These are phyloP conservation scores for Wickerhamomyces chaumierensis DNA, from an alignment of 805 yeast genomes.

Conservation along the genomic window DNA sequence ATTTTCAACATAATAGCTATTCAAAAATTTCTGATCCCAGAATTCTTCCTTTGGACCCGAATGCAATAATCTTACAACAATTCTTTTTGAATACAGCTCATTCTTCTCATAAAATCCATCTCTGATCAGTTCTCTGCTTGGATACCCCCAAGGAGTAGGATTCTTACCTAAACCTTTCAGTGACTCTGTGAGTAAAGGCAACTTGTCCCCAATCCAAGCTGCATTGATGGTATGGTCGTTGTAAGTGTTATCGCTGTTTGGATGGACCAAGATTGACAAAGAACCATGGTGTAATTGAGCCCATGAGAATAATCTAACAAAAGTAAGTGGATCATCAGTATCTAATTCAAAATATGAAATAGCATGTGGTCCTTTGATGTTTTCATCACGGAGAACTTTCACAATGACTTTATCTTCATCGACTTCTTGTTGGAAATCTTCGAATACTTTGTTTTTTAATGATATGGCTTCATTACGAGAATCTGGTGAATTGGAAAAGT, in stretches of 20 bases:
- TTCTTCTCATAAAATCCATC: conserved; percentile 7
- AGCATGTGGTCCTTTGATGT: conserved; percentile 31
- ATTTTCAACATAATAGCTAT: too few relatives aligned
- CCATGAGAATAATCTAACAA: conserved; percentile 32
- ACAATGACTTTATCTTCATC: conserved; percentile 15
- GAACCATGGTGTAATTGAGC: conserved; percentile 38
- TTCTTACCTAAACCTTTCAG: conserved; percentile 1
- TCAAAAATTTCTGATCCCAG: too few relatives aligned
- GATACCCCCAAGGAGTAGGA: conserved; percentile 7
- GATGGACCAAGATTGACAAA: conserved; percentile 42
- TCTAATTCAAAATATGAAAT: conserved; percentile 43
- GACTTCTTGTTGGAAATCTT: conserved; percentile 21
- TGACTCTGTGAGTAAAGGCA: conserved; percentile 10
- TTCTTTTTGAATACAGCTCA: conserved; percentile 2
- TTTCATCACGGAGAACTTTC: conserved; percentile 6
- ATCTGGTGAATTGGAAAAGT: conserved; percentile 22
- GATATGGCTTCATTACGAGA: conserved; percentile 25
- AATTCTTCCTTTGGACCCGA: too few relatives aligned
- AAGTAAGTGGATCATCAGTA: conserved; percentile 30
- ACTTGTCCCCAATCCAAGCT: conserved; percentile 38
- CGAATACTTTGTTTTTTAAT: conserved; percentile 28
- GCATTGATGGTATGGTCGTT: conserved; percentile 39
- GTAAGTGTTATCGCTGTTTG: conserved; percentile 27
- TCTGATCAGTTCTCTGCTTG: conserved; percentile 5
- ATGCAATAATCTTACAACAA: conserved; percentile 8